Evolutionary conservation across 441 rosid genomes (phyloP), one percentile per base, ranked within the genome.

Genomic region (Capsella rubella): DNA sequence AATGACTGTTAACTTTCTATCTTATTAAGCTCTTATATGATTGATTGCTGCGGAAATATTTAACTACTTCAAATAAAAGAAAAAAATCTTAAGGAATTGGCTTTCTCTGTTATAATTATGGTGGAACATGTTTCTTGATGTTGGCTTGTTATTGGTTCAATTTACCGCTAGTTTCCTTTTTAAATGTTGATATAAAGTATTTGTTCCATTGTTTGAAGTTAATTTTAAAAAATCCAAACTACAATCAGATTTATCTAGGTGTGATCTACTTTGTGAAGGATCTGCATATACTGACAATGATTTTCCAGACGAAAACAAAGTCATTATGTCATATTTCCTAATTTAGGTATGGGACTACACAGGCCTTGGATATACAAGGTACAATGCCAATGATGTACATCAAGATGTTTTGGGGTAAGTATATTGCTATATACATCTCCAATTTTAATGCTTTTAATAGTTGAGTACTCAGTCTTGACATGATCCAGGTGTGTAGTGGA

Each of bases 281-380:
- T 57, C 50, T 64, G 64, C 73, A 28, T 60, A 18, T 27, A 2
- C 25, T 15, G 8, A 55, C 50, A 11, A 0, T 66, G 53, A 42
- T 76, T 16, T 64, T 27, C 66, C 21, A 31, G 61, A 70, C 16
- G 1, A 57, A 58, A 56, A 65, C 25, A 35, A 71, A 47, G 21
- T 55, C 16, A 25, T 64, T 15, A 1, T 29, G 34, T 13, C 40
- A 43, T 8, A 13, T 45, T 54, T 28, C 4, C 4, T 42, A 50
- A 21, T 47, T 51, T 73, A 92, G 98, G 98, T 92, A 31, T 92
- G 99, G 98, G 99, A 95, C 79, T 88, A 92, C 84, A 91, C 99
- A 54, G 97, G 99, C 80, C 77, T 89, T 68, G 97, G 96, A 75
- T 95, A 84, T 76, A 86, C 97, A 77, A 86, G 80, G 80, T 95